Evolutionary conservation across 2,329 filamentous ascomycete species (phyloP), one percentile per base, ranked within the genome.

Genomic region (Huntiella savannae): DNA sequence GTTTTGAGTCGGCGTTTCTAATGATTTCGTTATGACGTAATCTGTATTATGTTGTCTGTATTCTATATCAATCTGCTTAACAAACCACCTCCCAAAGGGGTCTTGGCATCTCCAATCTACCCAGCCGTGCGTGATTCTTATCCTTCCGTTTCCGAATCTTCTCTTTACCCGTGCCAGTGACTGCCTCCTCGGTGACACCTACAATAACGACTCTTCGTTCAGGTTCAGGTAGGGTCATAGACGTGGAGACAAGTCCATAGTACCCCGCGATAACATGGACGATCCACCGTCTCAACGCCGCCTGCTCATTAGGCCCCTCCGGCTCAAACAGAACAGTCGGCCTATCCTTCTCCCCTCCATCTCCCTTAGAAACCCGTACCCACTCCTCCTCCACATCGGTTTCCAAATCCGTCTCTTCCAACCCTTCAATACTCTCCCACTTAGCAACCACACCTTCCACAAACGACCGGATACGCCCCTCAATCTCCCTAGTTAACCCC

Each of bases 271-370:
- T 87, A 49, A 83, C 82, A 61, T 96, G 87, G 1, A 92, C 84
- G 46, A 96, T 73, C 82, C 87, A 96, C 52, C 88, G 82, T 79
- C 83, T 86, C 65, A 94, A 95, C 3, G 79, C 74, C 43, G 82
- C 82, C 5, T 76, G 73, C 50, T 78, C 76, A 55, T 87, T 85
- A 48, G 81, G 77, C 12, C 77, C 81, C 33, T 79, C 65, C 40
- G 77, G 79, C 60, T 95, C 83, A 59, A 93, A 86, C 6, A 96
- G 71, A 64, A 93, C 64, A 10, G 70, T 71, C n/a, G 63, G 60
- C 47, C 92, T 77, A 59, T 95, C 95, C 8, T 95, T 86, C 53
- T 95, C 85, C 63, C 94, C 85, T 51, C 94, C 86, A 51, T 92
- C 85, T 28, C 61, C 62, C 52, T 40, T 12, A 4, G 10, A 15